Evolutionary conservation across 352 stramenopile genomes (phyloP).

Genomic region (Phytophthora europaea): DNA sequence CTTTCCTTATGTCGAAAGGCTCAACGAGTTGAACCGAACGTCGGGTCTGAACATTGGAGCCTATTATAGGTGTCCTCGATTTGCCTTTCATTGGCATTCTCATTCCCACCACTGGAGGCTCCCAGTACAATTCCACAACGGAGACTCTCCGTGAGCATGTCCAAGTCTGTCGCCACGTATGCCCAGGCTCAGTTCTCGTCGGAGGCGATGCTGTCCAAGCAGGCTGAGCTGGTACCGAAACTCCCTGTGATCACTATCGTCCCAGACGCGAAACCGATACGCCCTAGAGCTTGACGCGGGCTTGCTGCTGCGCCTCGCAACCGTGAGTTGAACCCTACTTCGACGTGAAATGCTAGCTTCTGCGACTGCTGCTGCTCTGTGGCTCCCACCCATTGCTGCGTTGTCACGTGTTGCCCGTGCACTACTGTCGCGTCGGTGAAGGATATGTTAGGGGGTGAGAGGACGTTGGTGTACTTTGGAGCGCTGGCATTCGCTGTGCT

Average conservation of each 20-base stretch:
- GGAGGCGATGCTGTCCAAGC: slow-evolving; percentile 11
- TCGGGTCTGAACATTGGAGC: slow-evolving; percentile 1
- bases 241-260: slow-evolving; percentile 33
- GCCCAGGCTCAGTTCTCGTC: slow-evolving; percentile 3
- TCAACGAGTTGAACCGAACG: slow-evolving; percentile 23
- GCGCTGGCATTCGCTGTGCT: slow-evolving; percentile 47
- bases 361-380: slow-evolving; percentile 43
- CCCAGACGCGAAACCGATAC: slow-evolving; percentile 23
- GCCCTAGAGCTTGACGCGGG: neutral
- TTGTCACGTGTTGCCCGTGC: slow-evolving; percentile 52
- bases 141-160: slow-evolving; percentile 12
- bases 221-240: slow-evolving; percentile 10
- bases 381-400: slow-evolving; percentile 48
- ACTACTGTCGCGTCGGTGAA: slow-evolving; percentile 52
- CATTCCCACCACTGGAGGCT: slow-evolving; percentile 19
- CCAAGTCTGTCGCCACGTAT: slow-evolving; percentile 12
- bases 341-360: slow-evolving; percentile 38
- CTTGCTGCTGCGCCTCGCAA: slow-evolving; percentile 10
- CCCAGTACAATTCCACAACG: slow-evolving; percentile 26
- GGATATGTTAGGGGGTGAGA: slow-evolving; percentile 46
- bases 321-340: slow-evolving; percentile 15
- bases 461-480: slow-evolving; percentile 56
- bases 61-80: slow-evolving; percentile 30
- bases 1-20: slow-evolving; percentile 6
- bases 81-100: slow-evolving; percentile 37